These are phyloP conservation scores for Agrocybe pediades DNA, from an alignment of 768 basidiomycete genomes.

Conservation along the genomic window DNA sequence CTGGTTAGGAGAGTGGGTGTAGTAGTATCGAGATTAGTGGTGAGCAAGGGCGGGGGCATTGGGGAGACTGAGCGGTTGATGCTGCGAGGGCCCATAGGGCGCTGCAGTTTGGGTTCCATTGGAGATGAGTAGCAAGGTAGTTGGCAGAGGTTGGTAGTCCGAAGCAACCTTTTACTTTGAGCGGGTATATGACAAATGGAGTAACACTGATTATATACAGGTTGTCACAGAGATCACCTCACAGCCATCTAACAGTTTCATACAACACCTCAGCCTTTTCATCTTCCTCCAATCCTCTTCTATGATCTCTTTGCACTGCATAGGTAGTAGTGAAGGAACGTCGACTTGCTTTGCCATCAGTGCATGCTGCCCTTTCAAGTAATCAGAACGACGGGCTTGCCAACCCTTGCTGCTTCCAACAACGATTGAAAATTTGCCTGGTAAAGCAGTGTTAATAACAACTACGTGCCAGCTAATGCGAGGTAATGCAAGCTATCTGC, in stretches of 20 bases:
- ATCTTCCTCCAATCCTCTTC: not conserved
- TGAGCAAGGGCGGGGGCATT: conserved; percentile 12
- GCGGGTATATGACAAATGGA: conserved; percentile 10
- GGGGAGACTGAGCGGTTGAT: conserved; percentile 21
- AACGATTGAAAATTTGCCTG: too few relatives aligned
- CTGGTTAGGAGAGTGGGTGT: conserved; percentile 21
- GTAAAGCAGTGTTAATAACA: too few relatives aligned
- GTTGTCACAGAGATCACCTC: not conserved
- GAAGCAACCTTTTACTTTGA: conserved; percentile 7
- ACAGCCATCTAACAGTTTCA: not conserved
- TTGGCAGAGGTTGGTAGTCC: not conserved
- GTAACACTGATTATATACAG: conserved; percentile 5
- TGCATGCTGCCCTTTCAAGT: too few relatives aligned
- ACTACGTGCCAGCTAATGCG: too few relatives aligned
- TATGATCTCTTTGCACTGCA: too few relatives aligned
- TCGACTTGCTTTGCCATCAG: too few relatives aligned
- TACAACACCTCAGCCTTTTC: not conserved
- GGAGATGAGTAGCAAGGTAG: conserved; percentile 1
- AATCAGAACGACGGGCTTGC: too few relatives aligned
- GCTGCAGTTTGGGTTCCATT: conserved; percentile 33
- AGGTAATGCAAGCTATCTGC: too few relatives aligned
- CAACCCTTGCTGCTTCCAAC: too few relatives aligned
- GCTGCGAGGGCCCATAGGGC: conserved; percentile 38
- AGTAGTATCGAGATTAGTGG: conserved; percentile 22
- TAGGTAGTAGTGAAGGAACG: too few relatives aligned